Evolutionary conservation across 345 rosid genomes (phyloP).

Genomic region (Murraya paniculata): DNA sequence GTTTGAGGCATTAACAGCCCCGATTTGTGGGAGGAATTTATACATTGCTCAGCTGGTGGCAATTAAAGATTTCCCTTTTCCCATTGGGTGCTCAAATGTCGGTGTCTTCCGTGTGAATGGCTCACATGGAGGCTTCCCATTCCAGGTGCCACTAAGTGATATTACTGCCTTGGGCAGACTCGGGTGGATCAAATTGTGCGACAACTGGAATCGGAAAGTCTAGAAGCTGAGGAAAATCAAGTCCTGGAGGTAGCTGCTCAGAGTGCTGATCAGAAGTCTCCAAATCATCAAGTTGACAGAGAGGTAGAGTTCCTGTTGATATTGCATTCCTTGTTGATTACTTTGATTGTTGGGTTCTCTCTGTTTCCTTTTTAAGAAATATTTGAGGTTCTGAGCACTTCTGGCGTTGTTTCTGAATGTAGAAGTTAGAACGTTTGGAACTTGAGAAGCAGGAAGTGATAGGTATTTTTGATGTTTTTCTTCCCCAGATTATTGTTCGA

Average conservation of each 20-base stretch:
- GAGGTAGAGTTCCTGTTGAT: constrained; percentile 38
- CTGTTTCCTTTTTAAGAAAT: background rate
- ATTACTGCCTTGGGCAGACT: constrained; percentile 78
- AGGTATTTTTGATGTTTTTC: constrained; percentile 43
- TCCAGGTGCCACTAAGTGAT: constrained; percentile 76
- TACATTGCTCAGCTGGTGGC: constrained; percentile 37
- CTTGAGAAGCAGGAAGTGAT: constrained; percentile 75
- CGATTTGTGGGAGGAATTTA: constrained; percentile 34
- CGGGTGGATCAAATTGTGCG: constrained; percentile 76
- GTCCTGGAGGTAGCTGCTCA: constrained; percentile 27
- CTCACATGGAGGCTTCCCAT: constrained; percentile 58
- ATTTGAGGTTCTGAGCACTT: constrained; percentile 10
- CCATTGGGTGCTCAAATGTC: constrained; percentile 45
- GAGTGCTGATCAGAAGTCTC: constrained; percentile 29
- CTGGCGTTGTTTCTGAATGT: constrained; percentile 27
- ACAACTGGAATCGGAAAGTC: constrained; percentile 56
- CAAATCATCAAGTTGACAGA: constrained; percentile 24
- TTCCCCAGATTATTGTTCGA: background rate
- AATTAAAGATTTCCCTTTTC: constrained; percentile 33
- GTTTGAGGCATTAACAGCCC: constrained; percentile 36
- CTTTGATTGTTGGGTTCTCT: constrained; percentile 5
- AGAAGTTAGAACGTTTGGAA: constrained; percentile 59
- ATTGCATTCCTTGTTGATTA: constrained; percentile 10
- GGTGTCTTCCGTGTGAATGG: constrained; percentile 46
- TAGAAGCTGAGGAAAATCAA: constrained; percentile 34